Evolutionary conservation across 2,329 filamentous ascomycete species (phyloP), one percentile per base, ranked within the genome.

Genomic region (Pestalotiopsis sp.): DNA sequence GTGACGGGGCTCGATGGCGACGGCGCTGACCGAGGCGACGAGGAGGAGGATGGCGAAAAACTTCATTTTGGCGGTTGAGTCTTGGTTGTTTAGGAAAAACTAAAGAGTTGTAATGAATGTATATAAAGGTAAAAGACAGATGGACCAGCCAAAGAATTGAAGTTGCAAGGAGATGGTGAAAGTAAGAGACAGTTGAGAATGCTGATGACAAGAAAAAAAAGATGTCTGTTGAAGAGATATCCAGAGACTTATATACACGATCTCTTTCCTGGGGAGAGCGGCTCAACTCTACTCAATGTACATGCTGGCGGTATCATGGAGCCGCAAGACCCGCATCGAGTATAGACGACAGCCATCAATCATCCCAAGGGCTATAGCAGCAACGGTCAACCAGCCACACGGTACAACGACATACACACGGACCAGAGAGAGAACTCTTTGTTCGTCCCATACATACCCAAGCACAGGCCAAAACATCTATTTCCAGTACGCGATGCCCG

Each of bases 11-110:
- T 66, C 64, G 20, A 69, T 69, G 58, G 64, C 64, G 2, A 69
- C 41, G 25, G 68, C 64, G 20, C 49, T 63, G 31, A 66, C 68
- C 27, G 68, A 62, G 13, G 60, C 64, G 13, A 66, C 59, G 20
- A 69, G 64, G 14, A 63, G 36, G 4, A 69, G 49, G 31, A 67
- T 36, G 13, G 64, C n/a, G 58, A 66, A 49, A 59, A 69, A 64
- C 68, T 69, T 69, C 68, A 69, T 69, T 27, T 69, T 69, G 31
- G 14, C 27, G 66, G 66, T n/a, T n/a, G n/a, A n/a, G n/a, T n/a
- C n/a, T n/a, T n/a, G n/a, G n/a, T n/a, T n/a, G 45, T 23, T 64
- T 31, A 31, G 36, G 12, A 39, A 38, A 57, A 11, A 13, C n/a
- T 36, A 17, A 20, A 36, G 20, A 45, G 25, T 49, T 20, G 38